Evolutionary conservation across 2,329 filamentous ascomycete genomes (phyloP).

Genomic region (Biscogniauxia marginata): DNA sequence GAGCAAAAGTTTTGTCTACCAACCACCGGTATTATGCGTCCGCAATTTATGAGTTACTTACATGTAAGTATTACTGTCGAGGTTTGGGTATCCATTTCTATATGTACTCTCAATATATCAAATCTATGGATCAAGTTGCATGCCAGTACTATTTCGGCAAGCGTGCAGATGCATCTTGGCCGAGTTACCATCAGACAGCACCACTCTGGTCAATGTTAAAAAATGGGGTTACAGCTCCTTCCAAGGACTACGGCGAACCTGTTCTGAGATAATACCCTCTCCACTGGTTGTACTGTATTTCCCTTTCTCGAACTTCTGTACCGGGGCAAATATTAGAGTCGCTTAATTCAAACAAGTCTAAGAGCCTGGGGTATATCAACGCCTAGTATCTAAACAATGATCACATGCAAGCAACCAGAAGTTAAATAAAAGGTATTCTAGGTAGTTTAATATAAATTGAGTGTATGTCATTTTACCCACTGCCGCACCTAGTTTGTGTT

Average conservation of each 20-base stretch:
- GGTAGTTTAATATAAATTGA: no score
- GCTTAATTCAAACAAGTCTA: neutral
- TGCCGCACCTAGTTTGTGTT: neutral
- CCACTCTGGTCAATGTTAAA: neutral
- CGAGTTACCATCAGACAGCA: neutral
- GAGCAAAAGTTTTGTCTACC: neutral
- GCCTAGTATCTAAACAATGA: no score
- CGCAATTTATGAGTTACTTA: neutral
- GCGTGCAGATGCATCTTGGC: conserved; percentile 3
- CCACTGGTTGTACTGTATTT: neutral
- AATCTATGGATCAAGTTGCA: neutral
- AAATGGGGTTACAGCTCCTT: neutral
- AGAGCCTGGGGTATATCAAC: no score
- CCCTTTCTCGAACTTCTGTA: neutral
- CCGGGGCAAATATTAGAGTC: neutral
- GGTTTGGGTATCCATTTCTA: no score
- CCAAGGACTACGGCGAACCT: neutral
- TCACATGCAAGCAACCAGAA: no score
- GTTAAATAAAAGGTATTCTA: no score
- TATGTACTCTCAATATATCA: neutral
- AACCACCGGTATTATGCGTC: neutral
- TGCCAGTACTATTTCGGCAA: conserved; percentile 1
- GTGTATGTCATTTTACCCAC: neutral
- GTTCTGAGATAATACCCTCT: neutral
- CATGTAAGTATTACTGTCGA: neutral